Evolutionary conservation across 768 basidiomycete genomes (phyloP), one percentile per base, ranked within the genome.

Genomic region (Lactarius psammicola): DNA sequence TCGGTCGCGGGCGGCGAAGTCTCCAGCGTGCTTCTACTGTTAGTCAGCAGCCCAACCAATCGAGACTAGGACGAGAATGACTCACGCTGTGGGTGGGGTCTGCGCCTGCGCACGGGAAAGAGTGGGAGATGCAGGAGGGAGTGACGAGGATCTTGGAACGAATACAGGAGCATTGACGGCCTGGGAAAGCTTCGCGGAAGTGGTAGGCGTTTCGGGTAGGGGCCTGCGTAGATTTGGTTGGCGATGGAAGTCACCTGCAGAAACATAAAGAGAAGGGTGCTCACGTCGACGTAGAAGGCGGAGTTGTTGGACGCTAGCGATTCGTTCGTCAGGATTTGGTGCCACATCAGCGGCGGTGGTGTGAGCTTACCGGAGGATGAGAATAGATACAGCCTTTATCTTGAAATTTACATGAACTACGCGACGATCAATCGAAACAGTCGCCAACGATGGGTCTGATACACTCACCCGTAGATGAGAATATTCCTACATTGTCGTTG

Each of bases 401-500:
- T 77, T 94, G 85, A 70, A 82, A 93, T 78, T 90, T 89, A 80
- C 94, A 95, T 64, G 82, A 87, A 49, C 93, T 94, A 63, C 62
- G 68, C 23, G 44, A 11, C 18, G 31, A 59, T n/a, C 36, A 46
- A 63, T 57, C 15, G 59, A 18, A 62, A 60, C 51, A 42, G 67
- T 57, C 33, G 56, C 44, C 10, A 10, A 53, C 33, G 66, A 11
- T 56, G 18, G 11, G 5, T 42, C 69, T 3, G 28, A 31, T 3
- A 67, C 75, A 69, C 78, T 54, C 69, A 95, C 94, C 95, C 94
- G 74, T 95, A 90, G 68, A 96, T 95, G 75, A 90, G 79, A 59
- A 95, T 86, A 80, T 97, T 96, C 73, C 91, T 87, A 78, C 94
- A 97, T 72, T 94, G 89, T 60, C 89, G 85, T 75, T 88, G 87